Percentiles rank a stretch among this genome's conserved stretches.
Conservation (phyloP, 495 filamentous ascomycete genomes). For the Recurvomyces mirabilis region DNA sequence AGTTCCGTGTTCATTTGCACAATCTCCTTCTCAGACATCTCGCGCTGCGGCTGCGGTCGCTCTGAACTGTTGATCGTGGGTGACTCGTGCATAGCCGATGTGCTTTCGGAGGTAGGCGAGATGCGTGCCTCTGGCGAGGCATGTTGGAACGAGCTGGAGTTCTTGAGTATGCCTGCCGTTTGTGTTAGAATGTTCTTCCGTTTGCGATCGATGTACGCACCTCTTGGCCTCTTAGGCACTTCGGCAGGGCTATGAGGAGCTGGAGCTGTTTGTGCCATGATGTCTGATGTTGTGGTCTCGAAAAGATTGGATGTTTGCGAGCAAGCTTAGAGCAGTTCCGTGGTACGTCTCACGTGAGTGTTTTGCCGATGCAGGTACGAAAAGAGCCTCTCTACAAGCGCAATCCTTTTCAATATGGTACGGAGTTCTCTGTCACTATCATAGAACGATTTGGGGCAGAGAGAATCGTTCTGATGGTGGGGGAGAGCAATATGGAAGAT, state of each 20-base stretch:
- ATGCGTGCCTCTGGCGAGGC: slow-evolving; percentile 38
- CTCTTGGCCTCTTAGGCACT: slow-evolving; percentile 59
- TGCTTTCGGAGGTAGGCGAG: slow-evolving; percentile 28
- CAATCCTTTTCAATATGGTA: too few species aligned
- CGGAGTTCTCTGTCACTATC: too few species aligned
- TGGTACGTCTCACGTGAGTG: too few species aligned
- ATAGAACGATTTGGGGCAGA: too few species aligned
- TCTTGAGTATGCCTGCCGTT: slow-evolving; percentile 81
- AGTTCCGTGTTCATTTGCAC: slow-evolving; percentile 85
- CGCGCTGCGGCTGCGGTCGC: slow-evolving; percentile 28
- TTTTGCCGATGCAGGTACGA: too few species aligned
- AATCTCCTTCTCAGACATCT: slow-evolving; percentile 66
- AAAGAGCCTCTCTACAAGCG: too few species aligned
- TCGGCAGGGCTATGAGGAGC: slow-evolving; percentile 25
- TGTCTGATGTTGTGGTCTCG: too few species aligned
- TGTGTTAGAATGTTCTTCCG: neutral
- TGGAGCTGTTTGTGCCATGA: slow-evolving; percentile 27
- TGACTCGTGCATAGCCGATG: slow-evolving; percentile 12
- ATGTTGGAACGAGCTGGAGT: slow-evolving; percentile 50
- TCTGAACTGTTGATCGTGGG: neutral
- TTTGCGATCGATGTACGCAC: slow-evolving; percentile 36
- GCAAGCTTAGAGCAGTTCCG: too few species aligned
- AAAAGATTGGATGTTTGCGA: too few species aligned
- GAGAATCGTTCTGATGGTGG: too few species aligned
- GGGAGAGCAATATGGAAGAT: too few species aligned